These are phyloP conservation scores for Stephanodiscus triporus DNA, from an alignment of 108 stramenopile genomes.

Conservation along the genomic window DNA sequence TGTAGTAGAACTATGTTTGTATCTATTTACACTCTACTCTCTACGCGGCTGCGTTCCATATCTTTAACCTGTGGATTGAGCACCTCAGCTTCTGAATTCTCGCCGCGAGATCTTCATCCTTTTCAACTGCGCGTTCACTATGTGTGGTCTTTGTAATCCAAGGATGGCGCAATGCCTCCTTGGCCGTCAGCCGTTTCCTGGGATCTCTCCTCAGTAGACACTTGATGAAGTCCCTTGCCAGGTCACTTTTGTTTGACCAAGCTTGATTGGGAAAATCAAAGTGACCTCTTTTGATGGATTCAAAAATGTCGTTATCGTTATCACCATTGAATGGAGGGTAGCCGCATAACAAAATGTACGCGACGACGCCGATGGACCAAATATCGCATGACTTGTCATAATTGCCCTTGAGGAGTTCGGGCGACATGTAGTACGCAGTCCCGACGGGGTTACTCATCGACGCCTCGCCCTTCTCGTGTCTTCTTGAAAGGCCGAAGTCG, in stretches of 20 bases:
- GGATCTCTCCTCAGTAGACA: conserved; percentile 44
- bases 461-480: conserved; percentile 8
- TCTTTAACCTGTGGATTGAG: too few species aligned
- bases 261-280: conserved; percentile 26
- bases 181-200: conserved; percentile 22
- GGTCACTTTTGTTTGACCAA: conserved; percentile 23
- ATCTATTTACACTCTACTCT: not conserved
- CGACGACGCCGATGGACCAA: conserved; percentile 93
- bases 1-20: too few species aligned
- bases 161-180: conserved; percentile 45
- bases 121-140: too few species aligned
- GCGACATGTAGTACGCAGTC: conserved; percentile 65
- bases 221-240: conserved; percentile 28
- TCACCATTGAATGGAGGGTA: conserved; percentile 98
- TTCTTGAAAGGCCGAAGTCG: conserved; percentile 62
- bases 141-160: conserved; percentile 26
- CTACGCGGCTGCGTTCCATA: too few species aligned
- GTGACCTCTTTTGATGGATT: conserved; percentile 54
- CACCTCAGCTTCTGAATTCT: not conserved
- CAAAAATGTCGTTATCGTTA: conserved; percentile 80
- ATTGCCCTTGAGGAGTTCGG: conserved; percentile 56
- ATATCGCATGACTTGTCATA: conserved; percentile 78
- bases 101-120: too few species aligned
- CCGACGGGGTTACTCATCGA: conserved; percentile 41
- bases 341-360: conserved; percentile 90